Conservation (phyloP, 805 yeast species). For the Komagataella ulmi region DNA sequence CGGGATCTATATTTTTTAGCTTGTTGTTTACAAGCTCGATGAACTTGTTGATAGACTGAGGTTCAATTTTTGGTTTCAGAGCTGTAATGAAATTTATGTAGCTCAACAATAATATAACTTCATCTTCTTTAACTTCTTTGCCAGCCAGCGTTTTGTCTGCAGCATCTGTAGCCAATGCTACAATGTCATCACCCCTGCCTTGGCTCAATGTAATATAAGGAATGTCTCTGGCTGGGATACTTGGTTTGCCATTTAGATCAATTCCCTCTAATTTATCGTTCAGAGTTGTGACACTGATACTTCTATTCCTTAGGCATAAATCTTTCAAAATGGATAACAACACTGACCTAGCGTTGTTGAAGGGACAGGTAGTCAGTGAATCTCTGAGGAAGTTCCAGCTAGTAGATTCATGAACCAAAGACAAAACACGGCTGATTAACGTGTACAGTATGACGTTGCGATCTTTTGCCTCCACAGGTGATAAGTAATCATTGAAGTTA, state of each 20-base stretch:
- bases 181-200: background rate
- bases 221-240: background rate
- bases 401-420: slow-evolving; percentile 39
- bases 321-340: slow-evolving; percentile 60
- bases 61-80: background rate
- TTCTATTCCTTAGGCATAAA: slow-evolving; percentile 13
- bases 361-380: slow-evolving; percentile 54
- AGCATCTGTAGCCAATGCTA: background rate
- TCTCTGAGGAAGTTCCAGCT: slow-evolving; percentile 52
- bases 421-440: slow-evolving; percentile 48
- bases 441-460: slow-evolving; percentile 29
- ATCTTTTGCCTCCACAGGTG: slow-evolving; percentile 18
- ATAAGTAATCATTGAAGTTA: slow-evolving; percentile 10
- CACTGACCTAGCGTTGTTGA: slow-evolving; percentile 42
- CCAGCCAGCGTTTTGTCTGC: background rate
- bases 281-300: background rate
- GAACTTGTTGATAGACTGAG: background rate
- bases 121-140: background rate
- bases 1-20: background rate
- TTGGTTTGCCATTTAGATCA: background rate
- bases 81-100: background rate
- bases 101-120: background rate
- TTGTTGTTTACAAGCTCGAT: too few species aligned
- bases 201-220: background rate
- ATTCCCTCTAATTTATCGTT: background rate